Evolutionary conservation across 345 rosid species (phyloP).

Genomic region (Sonneratia caseolaris): DNA sequence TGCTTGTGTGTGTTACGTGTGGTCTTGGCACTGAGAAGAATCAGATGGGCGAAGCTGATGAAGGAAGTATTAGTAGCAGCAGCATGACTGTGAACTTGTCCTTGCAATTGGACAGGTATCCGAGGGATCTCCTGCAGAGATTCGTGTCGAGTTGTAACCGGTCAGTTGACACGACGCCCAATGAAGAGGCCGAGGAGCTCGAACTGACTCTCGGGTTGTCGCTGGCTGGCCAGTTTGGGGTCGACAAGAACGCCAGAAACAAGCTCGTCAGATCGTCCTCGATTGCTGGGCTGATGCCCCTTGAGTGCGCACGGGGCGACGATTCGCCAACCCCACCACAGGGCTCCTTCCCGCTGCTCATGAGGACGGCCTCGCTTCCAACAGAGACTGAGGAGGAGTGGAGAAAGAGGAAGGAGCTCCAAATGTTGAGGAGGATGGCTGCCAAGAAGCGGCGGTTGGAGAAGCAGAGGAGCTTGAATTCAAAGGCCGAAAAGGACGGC

Average conservation of each 20-base stretch:
- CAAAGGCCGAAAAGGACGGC: slow-evolving; percentile 7
- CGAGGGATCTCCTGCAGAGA: slow-evolving; percentile 72
- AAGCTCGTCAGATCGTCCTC: slow-evolving; percentile 69
- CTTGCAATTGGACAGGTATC: slow-evolving; percentile 46
- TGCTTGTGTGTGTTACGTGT: neutral
- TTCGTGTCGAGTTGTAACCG: slow-evolving; percentile 28
- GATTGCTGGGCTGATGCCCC: slow-evolving; percentile 37
- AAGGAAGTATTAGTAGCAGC: slow-evolving; percentile 27
- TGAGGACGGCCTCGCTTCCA: slow-evolving; percentile 74
- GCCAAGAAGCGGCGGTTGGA: slow-evolving; percentile 77
- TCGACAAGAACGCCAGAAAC: slow-evolving; percentile 42
- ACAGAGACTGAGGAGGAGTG: slow-evolving; percentile 85
- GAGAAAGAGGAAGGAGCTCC: slow-evolving; percentile 87
- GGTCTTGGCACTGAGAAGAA: neutral
- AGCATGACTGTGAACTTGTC: slow-evolving; percentile 48
- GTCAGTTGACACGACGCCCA: slow-evolving; percentile 7
- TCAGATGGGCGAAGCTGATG: slow-evolving; percentile 47
- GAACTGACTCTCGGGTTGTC: slow-evolving; percentile 90
- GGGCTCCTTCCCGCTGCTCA: slow-evolving; percentile 36
- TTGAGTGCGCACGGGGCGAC: slow-evolving; percentile 22
- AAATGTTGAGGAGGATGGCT: slow-evolving; percentile 68
- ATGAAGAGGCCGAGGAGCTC: slow-evolving; percentile 31
- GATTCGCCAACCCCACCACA: slow-evolving; percentile 11
- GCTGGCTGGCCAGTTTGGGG: slow-evolving; percentile 82
- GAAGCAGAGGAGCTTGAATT: slow-evolving; percentile 53